These are phyloP conservation scores for Heteromeles arbutifolia DNA, from an alignment of 306 rosid species.

Conservation along the genomic window DNA sequence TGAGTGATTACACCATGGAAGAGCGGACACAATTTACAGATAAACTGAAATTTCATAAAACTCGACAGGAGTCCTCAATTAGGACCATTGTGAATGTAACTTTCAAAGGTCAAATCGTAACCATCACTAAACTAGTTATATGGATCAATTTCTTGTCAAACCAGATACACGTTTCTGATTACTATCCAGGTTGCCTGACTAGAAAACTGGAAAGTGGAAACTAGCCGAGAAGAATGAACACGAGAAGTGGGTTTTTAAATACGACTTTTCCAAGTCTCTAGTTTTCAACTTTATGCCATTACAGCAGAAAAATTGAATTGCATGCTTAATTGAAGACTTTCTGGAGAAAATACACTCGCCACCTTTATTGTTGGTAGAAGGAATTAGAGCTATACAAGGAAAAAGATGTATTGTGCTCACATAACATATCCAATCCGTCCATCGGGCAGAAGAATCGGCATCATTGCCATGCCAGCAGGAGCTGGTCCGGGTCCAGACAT, in stretches of 20 bases:
- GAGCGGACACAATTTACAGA: not conserved
- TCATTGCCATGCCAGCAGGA: constrained; percentile 88
- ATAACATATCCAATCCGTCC: constrained; percentile 92
- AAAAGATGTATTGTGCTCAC: constrained; percentile 43
- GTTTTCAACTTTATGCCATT: not conserved
- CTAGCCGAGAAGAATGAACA: not conserved
- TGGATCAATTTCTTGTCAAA: not conserved
- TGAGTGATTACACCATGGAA: not conserved
- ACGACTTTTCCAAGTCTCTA: not conserved
- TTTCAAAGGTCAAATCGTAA: not conserved
- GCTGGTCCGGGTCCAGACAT: constrained; percentile 76
- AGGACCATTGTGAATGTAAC: not conserved
- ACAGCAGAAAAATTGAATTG: not conserved
- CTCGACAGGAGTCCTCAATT: not conserved
- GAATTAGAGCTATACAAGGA: not conserved
- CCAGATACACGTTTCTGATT: not conserved
- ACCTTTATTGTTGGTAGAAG: not conserved
- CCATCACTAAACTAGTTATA: not conserved
- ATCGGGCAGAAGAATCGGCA: constrained; percentile 96
- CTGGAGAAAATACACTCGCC: not conserved
- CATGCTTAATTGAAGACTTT: not conserved
- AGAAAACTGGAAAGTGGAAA: not conserved
- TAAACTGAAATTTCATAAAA: not conserved
- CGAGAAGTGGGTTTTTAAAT: not conserved
- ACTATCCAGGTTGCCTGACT: not conserved